A percentile compares a stretch with the other conserved stretches of the same genome.
phyloP scores from a whole-genome alignment of 805 yeast species.

The Wickerhamomyces ciferrii region DNA sequence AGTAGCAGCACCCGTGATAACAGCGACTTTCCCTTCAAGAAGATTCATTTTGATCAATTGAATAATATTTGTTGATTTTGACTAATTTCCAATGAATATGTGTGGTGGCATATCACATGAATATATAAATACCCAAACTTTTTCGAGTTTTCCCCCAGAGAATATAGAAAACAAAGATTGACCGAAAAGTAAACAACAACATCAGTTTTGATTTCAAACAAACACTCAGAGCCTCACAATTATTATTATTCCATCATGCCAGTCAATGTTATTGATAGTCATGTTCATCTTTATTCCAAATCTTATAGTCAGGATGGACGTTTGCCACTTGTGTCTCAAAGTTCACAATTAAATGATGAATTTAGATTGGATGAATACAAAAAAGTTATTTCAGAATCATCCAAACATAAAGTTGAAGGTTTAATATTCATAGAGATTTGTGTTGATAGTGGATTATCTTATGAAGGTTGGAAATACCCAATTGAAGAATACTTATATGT shows the following conservation, averaged over 20 bases:
- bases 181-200: neutral
- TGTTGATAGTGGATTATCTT: conserved; percentile 8
- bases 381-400: neutral
- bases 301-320: conserved; percentile 4
- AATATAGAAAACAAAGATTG: too few relatives aligned
- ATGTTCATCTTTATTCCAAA: conserved; percentile 14
- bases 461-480: conserved; percentile 9
- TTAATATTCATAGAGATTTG: conserved; percentile 13
- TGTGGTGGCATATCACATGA: too few relatives aligned
- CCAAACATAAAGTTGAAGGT: conserved; percentile 4
- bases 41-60: conserved; percentile 7
- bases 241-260: too few relatives aligned
- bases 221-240: too few relatives aligned
- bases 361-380: conserved; percentile 9
- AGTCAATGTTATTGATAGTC: conserved; percentile 11
- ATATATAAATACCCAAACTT: too few relatives aligned
- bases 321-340: neutral
- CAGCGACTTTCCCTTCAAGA: conserved; percentile 13
- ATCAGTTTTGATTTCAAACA: too few relatives aligned
- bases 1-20: conserved; percentile 35
- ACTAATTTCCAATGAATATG: too few relatives aligned
- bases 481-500: conserved; percentile 10
- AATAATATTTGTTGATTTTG: too few relatives aligned
- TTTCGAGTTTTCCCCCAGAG: too few relatives aligned
- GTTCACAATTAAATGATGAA: conserved; percentile 5